A percentile compares a stretch with the other conserved stretches of the same genome.
Evolutionary conservation across 2,329 filamentous ascomycete genomes (phyloP).

Genomic region (Ascochyta koolunga): DNA sequence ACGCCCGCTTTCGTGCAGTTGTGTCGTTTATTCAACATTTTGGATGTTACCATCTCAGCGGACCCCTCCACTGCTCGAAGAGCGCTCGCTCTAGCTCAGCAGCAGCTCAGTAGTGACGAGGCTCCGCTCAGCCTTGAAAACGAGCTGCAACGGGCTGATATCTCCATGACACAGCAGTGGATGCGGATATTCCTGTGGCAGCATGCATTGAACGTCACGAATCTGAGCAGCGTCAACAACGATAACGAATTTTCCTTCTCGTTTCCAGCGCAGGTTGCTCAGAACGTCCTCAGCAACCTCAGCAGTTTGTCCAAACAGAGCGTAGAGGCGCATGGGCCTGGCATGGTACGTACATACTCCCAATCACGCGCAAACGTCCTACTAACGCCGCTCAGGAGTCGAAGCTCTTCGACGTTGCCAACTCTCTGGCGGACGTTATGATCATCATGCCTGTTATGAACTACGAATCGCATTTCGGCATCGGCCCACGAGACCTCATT

Average conservation of each 20-base stretch:
- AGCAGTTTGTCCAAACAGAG: slow-evolving; percentile 40
- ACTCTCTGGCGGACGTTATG: slow-evolving; percentile 46
- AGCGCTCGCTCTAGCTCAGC: slow-evolving; percentile 40
- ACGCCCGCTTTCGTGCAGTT: slow-evolving; percentile 44
- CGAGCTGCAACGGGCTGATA: slow-evolving; percentile 45
- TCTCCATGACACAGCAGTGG: slow-evolving; percentile 48
- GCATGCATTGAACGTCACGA: slow-evolving; percentile 44
- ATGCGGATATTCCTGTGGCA: slow-evolving; percentile 48
- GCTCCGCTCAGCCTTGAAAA: slow-evolving; percentile 38
- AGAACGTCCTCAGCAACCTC: slow-evolving; percentile 39
- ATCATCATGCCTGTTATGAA: slow-evolving; percentile 45
- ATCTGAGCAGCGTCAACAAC: slow-evolving; percentile 34
- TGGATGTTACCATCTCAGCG: slow-evolving; percentile 43
- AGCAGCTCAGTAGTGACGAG: slow-evolving; percentile 40
- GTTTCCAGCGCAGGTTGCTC: slow-evolving; percentile 43
- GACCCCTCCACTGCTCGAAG: slow-evolving; percentile 36
- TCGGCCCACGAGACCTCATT: slow-evolving; percentile 43
- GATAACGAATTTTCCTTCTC: slow-evolving; percentile 45
- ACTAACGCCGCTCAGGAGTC: slow-evolving; percentile 32
- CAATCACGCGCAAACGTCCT: too few species aligned
- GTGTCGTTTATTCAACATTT: slow-evolving; percentile 43
- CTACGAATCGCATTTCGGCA: slow-evolving; percentile 36
- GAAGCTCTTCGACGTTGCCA: slow-evolving; percentile 45
- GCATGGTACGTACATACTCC: slow-evolving; percentile 35
- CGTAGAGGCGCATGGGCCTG: slow-evolving; percentile 44